phyloP scores from a whole-genome alignment of 129 eudicot species.

The Glebionis coronaria region DNA sequence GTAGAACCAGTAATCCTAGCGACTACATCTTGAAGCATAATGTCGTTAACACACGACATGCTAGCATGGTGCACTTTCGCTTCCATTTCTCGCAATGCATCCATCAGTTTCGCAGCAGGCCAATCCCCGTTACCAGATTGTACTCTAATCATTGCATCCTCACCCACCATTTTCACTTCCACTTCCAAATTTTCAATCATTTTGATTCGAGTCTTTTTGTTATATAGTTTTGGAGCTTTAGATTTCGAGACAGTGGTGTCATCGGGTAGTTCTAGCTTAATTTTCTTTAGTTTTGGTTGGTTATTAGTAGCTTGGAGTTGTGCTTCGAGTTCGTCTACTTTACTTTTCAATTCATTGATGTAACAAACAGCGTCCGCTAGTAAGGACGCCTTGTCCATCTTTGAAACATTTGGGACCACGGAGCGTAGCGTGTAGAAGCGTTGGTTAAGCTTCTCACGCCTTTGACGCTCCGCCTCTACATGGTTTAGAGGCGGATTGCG shows the following conservation, averaged over 20 bases:
- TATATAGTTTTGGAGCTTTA: background rate
- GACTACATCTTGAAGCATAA: slow-evolving; percentile 71
- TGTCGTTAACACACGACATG: slow-evolving; percentile 48
- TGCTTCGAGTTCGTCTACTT: slow-evolving; percentile 43
- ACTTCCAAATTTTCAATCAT: slow-evolving; percentile 24
- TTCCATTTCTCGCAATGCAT: slow-evolving; percentile 44
- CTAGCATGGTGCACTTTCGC: slow-evolving; percentile 64
- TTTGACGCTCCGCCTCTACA: slow-evolving; percentile 79
- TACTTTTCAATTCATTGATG: slow-evolving; percentile 53
- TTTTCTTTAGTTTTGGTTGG: slow-evolving; percentile 6
- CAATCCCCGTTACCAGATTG: slow-evolving; percentile 35
- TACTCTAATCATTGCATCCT: slow-evolving; percentile 52
- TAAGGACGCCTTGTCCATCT: slow-evolving; percentile 75
- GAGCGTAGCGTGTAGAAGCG: slow-evolving; percentile 70
- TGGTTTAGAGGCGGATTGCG: slow-evolving; percentile 39
- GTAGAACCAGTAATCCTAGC: slow-evolving; percentile 35
- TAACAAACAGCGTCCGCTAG: slow-evolving; percentile 64
- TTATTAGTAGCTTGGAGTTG: slow-evolving; percentile 10
- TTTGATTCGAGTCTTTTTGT: background rate
- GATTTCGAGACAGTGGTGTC: background rate
- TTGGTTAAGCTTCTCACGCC: slow-evolving; percentile 72
- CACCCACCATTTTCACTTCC: slow-evolving; percentile 59
- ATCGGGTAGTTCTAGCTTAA: slow-evolving; percentile 20
- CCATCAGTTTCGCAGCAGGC: slow-evolving; percentile 57
- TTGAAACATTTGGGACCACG: slow-evolving; percentile 71